Evolutionary conservation across 2,329 filamentous ascomycete species (phyloP), one percentile per base, ranked within the genome.

Genomic region (Sordariomycetes sp.): DNA sequence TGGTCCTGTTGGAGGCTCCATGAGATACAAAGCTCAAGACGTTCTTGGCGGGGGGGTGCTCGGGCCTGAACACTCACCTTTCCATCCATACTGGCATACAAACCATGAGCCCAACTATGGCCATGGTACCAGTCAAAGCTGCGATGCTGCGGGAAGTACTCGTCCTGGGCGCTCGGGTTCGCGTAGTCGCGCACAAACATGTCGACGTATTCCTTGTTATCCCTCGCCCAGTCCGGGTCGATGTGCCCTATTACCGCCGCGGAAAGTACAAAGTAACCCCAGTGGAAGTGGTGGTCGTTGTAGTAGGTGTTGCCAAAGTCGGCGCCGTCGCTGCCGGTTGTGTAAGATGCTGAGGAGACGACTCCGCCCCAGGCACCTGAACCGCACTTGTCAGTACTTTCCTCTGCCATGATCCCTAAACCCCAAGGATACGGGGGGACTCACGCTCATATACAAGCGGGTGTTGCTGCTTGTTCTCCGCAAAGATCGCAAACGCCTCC

Each of bases 41-140:
- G 39, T 45, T n/a, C 39, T 45, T 7, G 7, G 6, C 13, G 17
- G 6, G 15, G 6, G 39, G 15, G 8, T 32, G 28, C 53, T 15
- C n/a, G 2, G n/a, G 3, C 13, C 32, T 13, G n/a, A 6, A 2
- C 55, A 54, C 54, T 56, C 53, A 74, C 83, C 72, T 91, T 91
- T 60, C 89, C 88, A 67, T 92, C 87, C 57, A 74, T 74, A 42
- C 80, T 77, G 60, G 87, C 80, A 64, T 82, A 88, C 5, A 92
- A 71, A 1, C 88, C 88, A 57, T 89, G 90, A 2, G 92, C 92
- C 90, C 92, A 96, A 59, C 86, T 90, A 75, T 97, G 94, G 1
- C 92, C 94, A 65, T 95, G 84, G 69, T 85, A 97, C 89, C 90
- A 96, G 70, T 97, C 94, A 66, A 96, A 97, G 58, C 77, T 82